Evolutionary conservation across 345 rosid genomes (phyloP).

Genomic region (Durio zibethinus): DNA sequence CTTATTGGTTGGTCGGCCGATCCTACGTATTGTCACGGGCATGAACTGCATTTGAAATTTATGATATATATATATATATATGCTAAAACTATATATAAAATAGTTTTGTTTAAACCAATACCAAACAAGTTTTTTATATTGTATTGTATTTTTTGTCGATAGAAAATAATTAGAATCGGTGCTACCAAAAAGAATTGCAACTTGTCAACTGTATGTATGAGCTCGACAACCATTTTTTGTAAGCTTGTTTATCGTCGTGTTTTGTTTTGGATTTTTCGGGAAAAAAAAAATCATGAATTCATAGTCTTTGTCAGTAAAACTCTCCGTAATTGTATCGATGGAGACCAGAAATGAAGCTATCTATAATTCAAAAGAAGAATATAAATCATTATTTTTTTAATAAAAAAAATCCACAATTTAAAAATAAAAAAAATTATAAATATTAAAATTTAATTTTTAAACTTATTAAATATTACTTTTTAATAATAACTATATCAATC

Average conservation of each 20-base stretch:
- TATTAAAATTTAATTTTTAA: no score
- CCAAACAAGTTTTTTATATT: not conserved
- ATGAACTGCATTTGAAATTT: not conserved
- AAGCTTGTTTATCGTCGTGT: not conserved
- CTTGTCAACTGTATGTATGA: not conserved
- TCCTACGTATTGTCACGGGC: constrained; percentile 23
- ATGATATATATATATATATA: not conserved
- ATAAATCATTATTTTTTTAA: no score
- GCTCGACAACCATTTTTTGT: constrained; percentile 12
- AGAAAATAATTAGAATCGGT: not conserved
- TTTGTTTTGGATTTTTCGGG: constrained; percentile 14
- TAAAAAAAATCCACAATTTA: no score
- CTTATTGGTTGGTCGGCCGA: constrained; percentile 40
- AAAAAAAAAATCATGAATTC: not conserved
- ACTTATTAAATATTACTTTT: no score
- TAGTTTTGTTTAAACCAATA: not conserved
- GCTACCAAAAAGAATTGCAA: not conserved
- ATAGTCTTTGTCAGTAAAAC: not conserved
- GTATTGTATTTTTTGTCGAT: no score
- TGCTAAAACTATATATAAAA: no score
- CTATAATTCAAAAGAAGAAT: no score
- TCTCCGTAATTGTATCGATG: no score
- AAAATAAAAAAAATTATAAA: no score
- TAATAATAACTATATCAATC: no score
- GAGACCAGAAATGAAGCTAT: no score